A percentile compares a stretch with the other conserved stretches of the same genome.
Conservation (phyloP, 768 basidiomycete species). For the Sarcodon sp. region DNA sequence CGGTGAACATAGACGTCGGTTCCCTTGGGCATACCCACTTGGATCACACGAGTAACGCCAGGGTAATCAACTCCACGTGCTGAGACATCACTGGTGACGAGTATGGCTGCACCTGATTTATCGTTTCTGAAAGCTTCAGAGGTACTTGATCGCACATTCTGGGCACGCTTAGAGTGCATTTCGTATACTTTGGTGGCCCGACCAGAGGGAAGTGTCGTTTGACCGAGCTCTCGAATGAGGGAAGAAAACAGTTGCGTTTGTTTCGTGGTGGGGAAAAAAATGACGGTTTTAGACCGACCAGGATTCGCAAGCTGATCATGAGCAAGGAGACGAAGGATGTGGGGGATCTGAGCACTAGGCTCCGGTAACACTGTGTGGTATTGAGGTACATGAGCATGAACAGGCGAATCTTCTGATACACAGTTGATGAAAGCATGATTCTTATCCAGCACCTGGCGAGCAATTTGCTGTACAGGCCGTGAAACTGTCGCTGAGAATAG, state of each 20-base stretch:
- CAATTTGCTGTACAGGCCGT: constrained; percentile 55
- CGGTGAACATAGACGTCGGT: constrained; percentile 77
- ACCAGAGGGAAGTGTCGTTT: constrained; percentile 34
- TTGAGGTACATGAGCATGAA: constrained; percentile 70
- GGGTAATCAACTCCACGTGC: constrained; percentile 88
- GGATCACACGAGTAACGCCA: constrained; percentile 79
- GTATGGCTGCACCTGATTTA: constrained; percentile 37
- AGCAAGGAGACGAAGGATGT: constrained; percentile 66
- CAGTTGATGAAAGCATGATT: constrained; percentile 68
- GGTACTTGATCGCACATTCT: constrained; percentile 40
- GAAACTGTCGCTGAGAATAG: constrained; percentile 87
- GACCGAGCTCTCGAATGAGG: constrained; percentile 39
- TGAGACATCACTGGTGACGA: constrained; percentile 82
- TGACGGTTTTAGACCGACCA: constrained; percentile 55
- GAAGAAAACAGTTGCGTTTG: constrained; percentile 66
- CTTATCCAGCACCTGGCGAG: constrained; percentile 39
- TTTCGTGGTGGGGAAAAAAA: constrained; percentile 82
- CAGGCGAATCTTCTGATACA: constrained; percentile 47
- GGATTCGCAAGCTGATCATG: constrained; percentile 77
- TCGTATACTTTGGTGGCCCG: constrained; percentile 50
- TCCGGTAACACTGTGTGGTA: constrained; percentile 63
- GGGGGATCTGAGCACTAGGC: constrained; percentile 60
- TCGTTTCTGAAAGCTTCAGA: constrained; percentile 51
- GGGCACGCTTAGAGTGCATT: constrained; percentile 68
- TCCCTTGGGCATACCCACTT: constrained; percentile 66